A percentile compares a stretch with the other conserved stretches of the same genome.
Conservation (phyloP, 371 early-diverging fungal genomes). For the Smittium mucronatum region DNA sequence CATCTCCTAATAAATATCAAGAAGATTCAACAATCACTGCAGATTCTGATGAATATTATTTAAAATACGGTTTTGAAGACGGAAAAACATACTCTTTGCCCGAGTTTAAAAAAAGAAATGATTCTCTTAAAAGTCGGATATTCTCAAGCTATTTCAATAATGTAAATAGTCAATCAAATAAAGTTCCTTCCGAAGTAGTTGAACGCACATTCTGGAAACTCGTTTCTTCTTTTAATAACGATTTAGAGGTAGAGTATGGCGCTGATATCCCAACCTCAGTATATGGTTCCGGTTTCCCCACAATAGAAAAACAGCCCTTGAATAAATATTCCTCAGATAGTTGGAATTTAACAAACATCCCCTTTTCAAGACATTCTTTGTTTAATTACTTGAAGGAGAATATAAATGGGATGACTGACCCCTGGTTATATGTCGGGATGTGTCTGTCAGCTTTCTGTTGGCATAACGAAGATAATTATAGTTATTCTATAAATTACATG, state of each 20-base stretch:
- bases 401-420: constrained; percentile 90
- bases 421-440: constrained; percentile 96
- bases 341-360: constrained; percentile 84
- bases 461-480: constrained; percentile 95
- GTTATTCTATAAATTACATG: constrained; percentile 90
- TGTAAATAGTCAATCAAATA: constrained; percentile 13
- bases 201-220: constrained; percentile 94
- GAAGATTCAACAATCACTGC: neutral
- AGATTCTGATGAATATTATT: constrained; percentile 1
- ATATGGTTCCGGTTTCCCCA: constrained; percentile 80
- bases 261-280: constrained; percentile 84
- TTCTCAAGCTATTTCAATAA: constrained; percentile 36
- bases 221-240: constrained; percentile 70
- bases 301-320: constrained; percentile 38
- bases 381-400: constrained; percentile 78
- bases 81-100: constrained; percentile 63
- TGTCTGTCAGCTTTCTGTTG: constrained; percentile 93
- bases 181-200: constrained; percentile 19
- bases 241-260: constrained; percentile 89
- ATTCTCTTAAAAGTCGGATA: constrained; percentile 65
- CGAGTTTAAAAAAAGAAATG: constrained; percentile 63
- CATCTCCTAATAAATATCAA: neutral
- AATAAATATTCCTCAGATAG: constrained; percentile 46
- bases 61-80: constrained; percentile 85
- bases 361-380: constrained; percentile 62